These are phyloP conservation scores for Tanozyma kutaoensis DNA, from an alignment of 805 yeast genomes.

Conservation along the genomic window DNA sequence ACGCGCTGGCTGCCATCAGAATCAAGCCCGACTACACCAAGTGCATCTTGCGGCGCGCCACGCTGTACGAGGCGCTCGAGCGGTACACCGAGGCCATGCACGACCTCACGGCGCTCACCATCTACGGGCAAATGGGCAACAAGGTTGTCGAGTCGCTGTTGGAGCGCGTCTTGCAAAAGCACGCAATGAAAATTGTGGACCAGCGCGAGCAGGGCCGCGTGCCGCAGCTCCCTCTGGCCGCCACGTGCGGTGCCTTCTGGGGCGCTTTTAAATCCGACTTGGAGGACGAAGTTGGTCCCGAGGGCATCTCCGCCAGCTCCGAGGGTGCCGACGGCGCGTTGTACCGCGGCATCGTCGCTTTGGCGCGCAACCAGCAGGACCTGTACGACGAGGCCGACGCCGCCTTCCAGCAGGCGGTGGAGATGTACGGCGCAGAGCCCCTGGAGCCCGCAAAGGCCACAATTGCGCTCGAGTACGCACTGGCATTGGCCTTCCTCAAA, in stretches of 20 bases:
- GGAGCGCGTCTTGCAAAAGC: conserved; percentile 77
- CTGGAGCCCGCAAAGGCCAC: conserved; percentile 33
- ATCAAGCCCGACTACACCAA: conserved; percentile 85
- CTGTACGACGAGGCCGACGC: conserved; percentile 52
- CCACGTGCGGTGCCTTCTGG: conserved; percentile 76
- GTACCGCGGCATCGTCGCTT: conserved; percentile 47
- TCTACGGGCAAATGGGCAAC: conserved; percentile 74
- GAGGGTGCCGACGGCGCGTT: conserved; percentile 55
- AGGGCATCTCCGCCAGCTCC: conserved; percentile 33
- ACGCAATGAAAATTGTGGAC: conserved; percentile 61
- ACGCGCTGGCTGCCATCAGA: conserved; percentile 74
- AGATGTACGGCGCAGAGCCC: conserved; percentile 24
- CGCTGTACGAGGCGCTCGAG: conserved; percentile 76
- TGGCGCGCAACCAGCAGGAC: conserved; percentile 37
- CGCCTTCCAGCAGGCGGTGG: conserved; percentile 44
- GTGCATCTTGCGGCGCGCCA: conserved; percentile 87
- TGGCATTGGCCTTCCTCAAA: conserved; percentile 74
- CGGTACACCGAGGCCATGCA: conserved; percentile 74
- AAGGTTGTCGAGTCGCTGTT: conserved; percentile 66
- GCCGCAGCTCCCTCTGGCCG: conserved; percentile 63
- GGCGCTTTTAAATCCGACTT: conserved; percentile 45
- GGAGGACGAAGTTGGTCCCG: conserved; percentile 29
- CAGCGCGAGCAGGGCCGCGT: conserved; percentile 38
- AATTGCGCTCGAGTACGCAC: conserved; percentile 71
- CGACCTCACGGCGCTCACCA: conserved; percentile 81